Evolutionary conservation across 164 flowering plant genomes (phyloP).

Genomic region (Nymphaea thermarum): DNA sequence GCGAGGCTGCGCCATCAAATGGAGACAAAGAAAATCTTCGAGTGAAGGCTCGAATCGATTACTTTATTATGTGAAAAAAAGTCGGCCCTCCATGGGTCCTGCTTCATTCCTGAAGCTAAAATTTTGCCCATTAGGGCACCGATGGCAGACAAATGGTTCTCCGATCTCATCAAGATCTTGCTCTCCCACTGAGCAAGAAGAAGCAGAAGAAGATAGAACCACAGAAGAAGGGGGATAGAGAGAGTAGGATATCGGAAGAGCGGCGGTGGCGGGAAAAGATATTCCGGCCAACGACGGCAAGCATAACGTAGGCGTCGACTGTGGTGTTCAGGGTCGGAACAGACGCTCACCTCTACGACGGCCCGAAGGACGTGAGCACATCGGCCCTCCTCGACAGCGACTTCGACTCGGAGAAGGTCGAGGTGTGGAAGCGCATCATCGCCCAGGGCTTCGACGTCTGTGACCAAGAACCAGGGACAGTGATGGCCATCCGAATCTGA

Average conservation of each 20-base stretch:
- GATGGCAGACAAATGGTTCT: no score
- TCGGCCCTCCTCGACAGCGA: constrained; percentile 84
- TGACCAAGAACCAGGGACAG: no score
- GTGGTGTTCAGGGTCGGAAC: constrained; percentile 90
- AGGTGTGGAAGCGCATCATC: constrained; percentile 88
- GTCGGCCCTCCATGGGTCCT: no score
- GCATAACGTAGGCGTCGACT: constrained; percentile 85
- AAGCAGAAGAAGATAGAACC: not conserved
- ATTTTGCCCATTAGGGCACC: no score
- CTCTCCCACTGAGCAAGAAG: no score
- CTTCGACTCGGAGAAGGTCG: constrained; percentile 92
- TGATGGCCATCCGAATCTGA: no score
- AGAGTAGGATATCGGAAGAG: not conserved
- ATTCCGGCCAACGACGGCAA: constrained; percentile 82
- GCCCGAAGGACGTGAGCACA: constrained; percentile 89
- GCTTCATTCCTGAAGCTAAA: no score
- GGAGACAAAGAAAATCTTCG: no score
- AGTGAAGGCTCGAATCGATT: no score
- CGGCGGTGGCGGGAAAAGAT: constrained; percentile 15
- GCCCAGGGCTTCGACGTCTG: constrained; percentile 92
- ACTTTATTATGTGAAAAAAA: no score
- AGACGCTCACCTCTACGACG: constrained; percentile 98
- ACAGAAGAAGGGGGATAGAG: not conserved
- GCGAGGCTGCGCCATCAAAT: no score
- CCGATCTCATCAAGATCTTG: no score